These are phyloP conservation scores for Cercospora sojina DNA, from an alignment of 2,329 filamentous ascomycete genomes.

Conservation along the genomic window DNA sequence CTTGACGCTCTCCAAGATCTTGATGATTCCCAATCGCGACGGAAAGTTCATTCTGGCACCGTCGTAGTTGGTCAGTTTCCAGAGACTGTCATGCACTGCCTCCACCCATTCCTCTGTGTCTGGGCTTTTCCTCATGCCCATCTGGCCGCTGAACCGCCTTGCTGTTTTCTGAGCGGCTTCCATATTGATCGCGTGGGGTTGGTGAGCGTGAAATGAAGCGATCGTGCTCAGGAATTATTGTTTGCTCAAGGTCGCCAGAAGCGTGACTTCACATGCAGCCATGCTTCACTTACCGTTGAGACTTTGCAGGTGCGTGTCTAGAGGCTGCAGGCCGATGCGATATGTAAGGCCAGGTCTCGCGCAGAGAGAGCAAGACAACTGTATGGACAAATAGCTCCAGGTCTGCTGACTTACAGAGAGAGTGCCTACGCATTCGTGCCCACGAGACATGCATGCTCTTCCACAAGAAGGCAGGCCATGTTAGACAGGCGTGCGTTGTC, in stretches of 20 bases:
- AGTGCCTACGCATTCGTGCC: background rate
- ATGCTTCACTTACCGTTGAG: background rate
- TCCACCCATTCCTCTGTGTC: background rate
- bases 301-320: background rate
- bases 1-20: background rate
- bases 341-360: background rate
- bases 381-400: background rate
- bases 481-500: background rate
- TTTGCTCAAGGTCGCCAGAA: background rate
- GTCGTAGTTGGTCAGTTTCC: background rate
- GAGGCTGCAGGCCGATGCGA: background rate
- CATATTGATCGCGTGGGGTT: background rate
- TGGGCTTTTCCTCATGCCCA: background rate
- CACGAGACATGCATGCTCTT: background rate
- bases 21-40: background rate
- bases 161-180: background rate
- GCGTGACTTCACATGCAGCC: background rate
- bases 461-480: background rate
- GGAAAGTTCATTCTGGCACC: background rate
- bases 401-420: background rate
- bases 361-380: background rate
- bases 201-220: background rate
- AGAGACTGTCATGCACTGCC: background rate
- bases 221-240: background rate
- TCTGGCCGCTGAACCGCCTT: background rate